These are phyloP conservation scores for Cnidoscolus chayamansa DNA, from an alignment of 441 rosid species.

Conservation along the genomic window DNA sequence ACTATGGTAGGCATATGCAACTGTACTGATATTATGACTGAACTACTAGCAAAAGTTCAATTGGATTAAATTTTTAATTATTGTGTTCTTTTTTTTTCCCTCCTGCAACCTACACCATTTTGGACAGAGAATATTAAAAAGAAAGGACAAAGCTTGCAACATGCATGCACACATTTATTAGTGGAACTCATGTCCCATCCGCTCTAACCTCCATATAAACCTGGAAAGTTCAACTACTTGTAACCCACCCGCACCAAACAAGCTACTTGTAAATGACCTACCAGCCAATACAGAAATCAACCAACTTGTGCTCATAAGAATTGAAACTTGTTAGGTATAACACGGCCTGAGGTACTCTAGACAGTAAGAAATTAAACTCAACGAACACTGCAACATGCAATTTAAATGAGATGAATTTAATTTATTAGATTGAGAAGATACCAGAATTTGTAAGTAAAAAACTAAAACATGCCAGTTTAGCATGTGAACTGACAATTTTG, in stretches of 20 bases:
- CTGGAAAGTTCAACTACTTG: conserved; percentile 8
- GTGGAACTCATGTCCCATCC: background rate
- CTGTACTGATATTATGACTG: background rate
- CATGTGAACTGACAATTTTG: background rate
- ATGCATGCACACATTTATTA: background rate
- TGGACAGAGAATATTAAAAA: background rate
- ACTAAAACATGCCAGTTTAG: conserved; percentile 6
- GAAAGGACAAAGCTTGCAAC: background rate
- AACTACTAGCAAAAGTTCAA: background rate
- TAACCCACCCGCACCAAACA: conserved; percentile 10
- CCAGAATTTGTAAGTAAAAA: background rate
- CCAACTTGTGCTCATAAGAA: conserved; percentile 6
- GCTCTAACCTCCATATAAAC: background rate
- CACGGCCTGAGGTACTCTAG: background rate
- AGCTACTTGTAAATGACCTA: conserved; percentile 17
- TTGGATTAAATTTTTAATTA: background rate
- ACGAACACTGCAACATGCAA: background rate
- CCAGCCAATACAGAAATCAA: conserved; percentile 17
- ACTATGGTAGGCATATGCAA: background rate
- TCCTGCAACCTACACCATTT: background rate
- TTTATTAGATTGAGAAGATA: background rate
- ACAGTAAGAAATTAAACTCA: background rate
- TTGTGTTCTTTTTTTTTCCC: background rate
- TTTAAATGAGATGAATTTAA: conserved; percentile 1
- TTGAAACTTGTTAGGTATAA: conserved; percentile 11